Percentiles rank a stretch among this genome's conserved stretches.
Conservation (phyloP, 1,284 basidiomycete species). For the Erythrobasidium hasegawianum region DNA sequence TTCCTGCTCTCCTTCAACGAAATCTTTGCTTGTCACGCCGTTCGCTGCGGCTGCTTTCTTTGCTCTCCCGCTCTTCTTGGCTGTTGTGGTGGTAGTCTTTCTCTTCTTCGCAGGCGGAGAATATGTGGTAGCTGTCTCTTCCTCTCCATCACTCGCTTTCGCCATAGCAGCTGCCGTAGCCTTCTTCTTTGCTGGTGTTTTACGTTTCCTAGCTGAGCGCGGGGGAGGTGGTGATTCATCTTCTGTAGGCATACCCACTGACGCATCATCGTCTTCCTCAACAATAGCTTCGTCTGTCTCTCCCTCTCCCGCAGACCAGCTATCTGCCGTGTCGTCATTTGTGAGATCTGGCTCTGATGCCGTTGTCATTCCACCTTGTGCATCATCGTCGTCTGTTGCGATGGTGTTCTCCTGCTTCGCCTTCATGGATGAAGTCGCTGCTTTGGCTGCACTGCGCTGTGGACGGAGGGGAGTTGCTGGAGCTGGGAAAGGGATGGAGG, state of each 20-base stretch:
- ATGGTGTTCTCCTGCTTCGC: not conserved
- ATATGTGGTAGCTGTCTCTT: not conserved
- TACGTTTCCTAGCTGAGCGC: not conserved
- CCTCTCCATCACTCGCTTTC: constrained; percentile 13
- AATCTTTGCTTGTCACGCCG: not conserved
- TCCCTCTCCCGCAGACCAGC: constrained; percentile 10
- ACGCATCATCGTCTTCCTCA: constrained; percentile 11
- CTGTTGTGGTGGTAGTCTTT: too few species aligned
- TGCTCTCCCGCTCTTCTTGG: constrained; percentile 12
- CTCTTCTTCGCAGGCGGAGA: not conserved
- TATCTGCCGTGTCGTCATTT: constrained; percentile 17
- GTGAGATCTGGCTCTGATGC: constrained; percentile 19
- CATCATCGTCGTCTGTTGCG: too few species aligned
- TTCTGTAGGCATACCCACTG: not conserved
- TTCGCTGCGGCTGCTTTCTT: constrained; percentile 2
- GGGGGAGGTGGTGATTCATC: not conserved
- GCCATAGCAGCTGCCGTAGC: constrained; percentile 2
- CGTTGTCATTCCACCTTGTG: not conserved
- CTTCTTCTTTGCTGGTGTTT: constrained; percentile 9
- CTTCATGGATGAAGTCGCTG: constrained; percentile 14
- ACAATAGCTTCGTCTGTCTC: constrained; percentile 28
- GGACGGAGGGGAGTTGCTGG: constrained; percentile 18
- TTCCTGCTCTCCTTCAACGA: not conserved
- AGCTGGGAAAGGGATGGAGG: constrained; percentile 27
- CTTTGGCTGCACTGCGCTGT: constrained; percentile 19